Evolutionary conservation across 192 early-diverging fungal genomes (phyloP).

Genomic region (Phycomyces blakesleeanus): DNA sequence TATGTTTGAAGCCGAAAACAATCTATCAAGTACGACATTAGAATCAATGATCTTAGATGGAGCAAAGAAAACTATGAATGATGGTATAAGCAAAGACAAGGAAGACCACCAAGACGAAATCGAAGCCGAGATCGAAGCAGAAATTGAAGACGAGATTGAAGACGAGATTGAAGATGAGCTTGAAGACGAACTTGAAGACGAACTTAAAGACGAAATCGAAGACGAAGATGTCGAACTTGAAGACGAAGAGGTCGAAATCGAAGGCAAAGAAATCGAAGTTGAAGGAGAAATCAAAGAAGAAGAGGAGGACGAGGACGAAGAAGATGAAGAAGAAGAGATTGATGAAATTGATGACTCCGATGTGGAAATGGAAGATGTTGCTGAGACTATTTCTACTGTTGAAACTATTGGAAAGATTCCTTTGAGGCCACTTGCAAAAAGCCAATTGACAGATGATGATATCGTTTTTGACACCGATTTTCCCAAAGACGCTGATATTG

Average conservation of each 20-base stretch:
- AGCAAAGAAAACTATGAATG: too few relatives aligned
- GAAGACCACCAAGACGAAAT: background rate
- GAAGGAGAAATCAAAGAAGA: background rate
- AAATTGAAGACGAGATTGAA: background rate
- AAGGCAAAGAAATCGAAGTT: background rate
- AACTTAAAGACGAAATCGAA: background rate
- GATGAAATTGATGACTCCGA: background rate
- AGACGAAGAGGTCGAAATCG: background rate
- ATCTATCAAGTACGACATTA: too few relatives aligned
- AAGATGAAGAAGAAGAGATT: background rate
- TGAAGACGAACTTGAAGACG: background rate
- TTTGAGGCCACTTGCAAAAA: too few relatives aligned
- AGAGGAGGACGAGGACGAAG: background rate
- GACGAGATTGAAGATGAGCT: background rate
- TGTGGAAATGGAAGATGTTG: background rate
- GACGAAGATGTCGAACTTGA: background rate
- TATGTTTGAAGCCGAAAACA: too few relatives aligned
- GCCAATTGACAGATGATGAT: background rate
- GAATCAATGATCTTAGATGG: too few relatives aligned
- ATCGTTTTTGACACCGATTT: background rate
- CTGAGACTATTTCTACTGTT: background rate
- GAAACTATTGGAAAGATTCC: too few relatives aligned
- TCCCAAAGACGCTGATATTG: background rate
- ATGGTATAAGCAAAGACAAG: background rate
- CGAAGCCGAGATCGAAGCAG: background rate